These are phyloP conservation scores for Aspergillus spinulosporus DNA, from an alignment of 2,329 filamentous ascomycete genomes.

Conservation along the genomic window DNA sequence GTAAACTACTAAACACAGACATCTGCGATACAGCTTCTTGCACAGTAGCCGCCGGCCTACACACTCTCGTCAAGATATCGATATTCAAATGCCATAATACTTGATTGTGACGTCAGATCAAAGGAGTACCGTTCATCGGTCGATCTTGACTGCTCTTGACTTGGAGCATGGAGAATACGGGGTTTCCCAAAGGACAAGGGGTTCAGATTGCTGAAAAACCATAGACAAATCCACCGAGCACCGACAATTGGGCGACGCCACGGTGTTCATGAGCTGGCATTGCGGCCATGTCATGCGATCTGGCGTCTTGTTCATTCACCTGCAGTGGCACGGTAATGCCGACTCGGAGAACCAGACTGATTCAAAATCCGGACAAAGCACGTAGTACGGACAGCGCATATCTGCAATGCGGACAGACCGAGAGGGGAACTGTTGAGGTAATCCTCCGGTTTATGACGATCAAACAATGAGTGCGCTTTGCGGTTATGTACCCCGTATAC, in stretches of 20 bases:
- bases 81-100: not conserved
- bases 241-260: not conserved
- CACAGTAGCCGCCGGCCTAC: not conserved
- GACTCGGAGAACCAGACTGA: not conserved
- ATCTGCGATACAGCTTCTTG: not conserved
- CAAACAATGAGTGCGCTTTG: not conserved
- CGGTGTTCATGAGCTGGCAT: not conserved
- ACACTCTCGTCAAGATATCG: not conserved
- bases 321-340: not conserved
- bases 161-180: not conserved
- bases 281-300: not conserved
- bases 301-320: not conserved
- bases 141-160: not conserved
- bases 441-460: not conserved
- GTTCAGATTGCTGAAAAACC: no score
- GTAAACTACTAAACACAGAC: not conserved
- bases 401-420: not conserved
- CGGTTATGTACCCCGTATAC: not conserved
- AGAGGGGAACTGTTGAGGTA: not conserved
- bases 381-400: slow-evolving; percentile 1
- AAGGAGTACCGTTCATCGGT: not conserved
- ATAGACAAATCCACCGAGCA: no score
- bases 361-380: not conserved
- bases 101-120: not conserved
- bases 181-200: not conserved